These are phyloP conservation scores for Tricholoma sp. DNA, from an alignment of 768 basidiomycete species.

Conservation along the genomic window DNA sequence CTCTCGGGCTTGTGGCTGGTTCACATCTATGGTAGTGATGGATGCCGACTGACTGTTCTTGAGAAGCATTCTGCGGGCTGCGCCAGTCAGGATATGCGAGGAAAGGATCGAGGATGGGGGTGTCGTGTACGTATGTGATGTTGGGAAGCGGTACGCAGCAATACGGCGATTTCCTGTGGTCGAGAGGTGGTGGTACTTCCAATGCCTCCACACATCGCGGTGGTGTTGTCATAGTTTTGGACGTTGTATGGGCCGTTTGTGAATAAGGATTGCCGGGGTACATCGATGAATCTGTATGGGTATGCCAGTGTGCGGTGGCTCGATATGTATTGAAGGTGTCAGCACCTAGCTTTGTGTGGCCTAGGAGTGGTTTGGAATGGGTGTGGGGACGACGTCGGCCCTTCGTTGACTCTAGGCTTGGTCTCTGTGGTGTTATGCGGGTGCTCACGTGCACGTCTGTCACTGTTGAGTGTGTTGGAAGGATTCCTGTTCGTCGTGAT, in stretches of 20 bases:
- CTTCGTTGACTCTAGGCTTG: background rate
- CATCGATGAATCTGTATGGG: background rate
- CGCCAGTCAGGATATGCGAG: background rate
- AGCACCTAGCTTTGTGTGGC: background rate
- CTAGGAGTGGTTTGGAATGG: background rate
- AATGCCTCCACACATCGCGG: background rate
- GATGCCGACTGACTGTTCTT: background rate
- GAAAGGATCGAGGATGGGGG: background rate
- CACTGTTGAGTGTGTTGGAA: background rate
- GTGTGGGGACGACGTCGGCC: background rate
- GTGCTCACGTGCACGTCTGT: too few species aligned
- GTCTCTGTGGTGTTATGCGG: background rate
- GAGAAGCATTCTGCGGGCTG: background rate
- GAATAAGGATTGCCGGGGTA: background rate
- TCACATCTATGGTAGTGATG: background rate
- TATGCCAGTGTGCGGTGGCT: background rate
- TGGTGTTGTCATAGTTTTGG: background rate
- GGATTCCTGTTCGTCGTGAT: background rate
- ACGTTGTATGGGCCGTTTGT: background rate
- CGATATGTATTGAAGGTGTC: background rate
- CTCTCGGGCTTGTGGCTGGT: background rate
- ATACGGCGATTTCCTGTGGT: background rate
- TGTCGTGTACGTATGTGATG: background rate
- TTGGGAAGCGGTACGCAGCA: background rate
- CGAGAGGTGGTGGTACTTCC: background rate